Evolutionary conservation across 2,329 filamentous ascomycete species (phyloP), one percentile per base, ranked within the genome.

Genomic region (Canariomyces notabilis): DNA sequence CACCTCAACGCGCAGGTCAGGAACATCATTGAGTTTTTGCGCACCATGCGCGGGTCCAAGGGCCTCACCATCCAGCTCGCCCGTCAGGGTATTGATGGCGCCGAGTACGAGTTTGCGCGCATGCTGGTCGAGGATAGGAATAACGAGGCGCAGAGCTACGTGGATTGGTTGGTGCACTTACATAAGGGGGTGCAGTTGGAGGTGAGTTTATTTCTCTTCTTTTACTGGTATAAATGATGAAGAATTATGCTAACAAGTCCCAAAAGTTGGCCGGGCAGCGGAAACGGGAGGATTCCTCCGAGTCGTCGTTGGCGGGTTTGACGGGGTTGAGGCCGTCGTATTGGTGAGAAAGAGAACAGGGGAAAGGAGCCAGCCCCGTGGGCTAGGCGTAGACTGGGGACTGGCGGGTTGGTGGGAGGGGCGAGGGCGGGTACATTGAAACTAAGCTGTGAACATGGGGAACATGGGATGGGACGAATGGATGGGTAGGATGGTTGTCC

Each of bases 141-240:
- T 66, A 95, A 95, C 57, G 93, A 98, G 70, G 93, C 93, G 29
- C 90, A 95, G 69, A 95, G 87, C 63, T 98, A 97, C 67, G 93
- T 97, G 26, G 93, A 98, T 69, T 98, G 93, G 93, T 74, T 98
- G 60, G 93, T 98, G 48, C 87, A 95, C 67, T 77, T 97, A 52
- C 93, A 98, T 68, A 85, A 91, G 59, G 83, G 87, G 57, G 93
- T 98, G 54, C 90, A 95, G 64, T 74, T 95, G 54, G 93, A 98
- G 77, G 81, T 85, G 66, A 68, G 77, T 67, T 44, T 14, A 18
- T 42, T 32, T 29, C 23, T 32, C 3, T 14, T 33, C 20, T 36
- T 2, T 14, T 37, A 46, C 33, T 39, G 49, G 39, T 41, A n/a
- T n/a, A n/a, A n/a, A n/a, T n/a, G n/a, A n/a, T n/a, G n/a, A n/a